Evolutionary conservation across 495 filamentous ascomycete genomes (phyloP).

Genomic region (Letharia columbiana): DNA sequence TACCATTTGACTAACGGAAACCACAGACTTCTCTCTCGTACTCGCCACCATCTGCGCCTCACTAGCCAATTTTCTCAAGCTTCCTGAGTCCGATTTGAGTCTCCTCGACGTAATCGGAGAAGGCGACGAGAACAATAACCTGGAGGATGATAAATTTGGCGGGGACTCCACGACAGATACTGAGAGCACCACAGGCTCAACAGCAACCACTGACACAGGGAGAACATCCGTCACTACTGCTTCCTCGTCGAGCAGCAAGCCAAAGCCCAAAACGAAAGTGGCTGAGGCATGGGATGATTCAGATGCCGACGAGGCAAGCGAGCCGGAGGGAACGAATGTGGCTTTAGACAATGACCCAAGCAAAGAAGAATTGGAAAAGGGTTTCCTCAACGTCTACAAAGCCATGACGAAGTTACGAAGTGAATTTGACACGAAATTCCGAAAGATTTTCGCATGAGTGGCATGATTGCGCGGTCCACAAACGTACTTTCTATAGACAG

Average conservation of each 20-base stretch:
- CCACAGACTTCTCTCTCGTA: conserved; percentile 57
- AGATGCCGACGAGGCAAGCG: conserved; percentile 26
- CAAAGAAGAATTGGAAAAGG: conserved; percentile 34
- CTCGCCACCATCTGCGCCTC: conserved; percentile 56
- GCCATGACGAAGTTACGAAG: conserved; percentile 46
- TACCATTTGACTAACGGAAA: conserved; percentile 16
- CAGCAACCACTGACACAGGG: conserved; percentile 15
- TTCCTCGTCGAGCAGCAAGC: background rate
- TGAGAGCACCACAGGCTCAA: conserved; percentile 15
- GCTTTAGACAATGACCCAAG: conserved; percentile 25
- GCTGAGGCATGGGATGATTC: conserved; percentile 35
- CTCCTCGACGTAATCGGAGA: conserved; percentile 30
- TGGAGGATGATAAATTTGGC: conserved; percentile 29
- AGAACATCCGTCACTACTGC: conserved; percentile 14
- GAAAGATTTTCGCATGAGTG: conserved; percentile 41
- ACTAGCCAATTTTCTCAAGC: conserved; percentile 44
- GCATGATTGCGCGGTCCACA: background rate
- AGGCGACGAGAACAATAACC: conserved; percentile 27
- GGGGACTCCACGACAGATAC: conserved; percentile 20
- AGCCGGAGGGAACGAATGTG: conserved; percentile 21
- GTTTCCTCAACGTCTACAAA: conserved; percentile 48
- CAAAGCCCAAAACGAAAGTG: conserved; percentile 34
- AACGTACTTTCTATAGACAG: background rate
- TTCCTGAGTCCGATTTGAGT: conserved; percentile 37
- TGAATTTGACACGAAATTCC: conserved; percentile 61